Base-by-base conservation (phyloP, 1,139 yeast species). In the Candida sojae region DNA sequence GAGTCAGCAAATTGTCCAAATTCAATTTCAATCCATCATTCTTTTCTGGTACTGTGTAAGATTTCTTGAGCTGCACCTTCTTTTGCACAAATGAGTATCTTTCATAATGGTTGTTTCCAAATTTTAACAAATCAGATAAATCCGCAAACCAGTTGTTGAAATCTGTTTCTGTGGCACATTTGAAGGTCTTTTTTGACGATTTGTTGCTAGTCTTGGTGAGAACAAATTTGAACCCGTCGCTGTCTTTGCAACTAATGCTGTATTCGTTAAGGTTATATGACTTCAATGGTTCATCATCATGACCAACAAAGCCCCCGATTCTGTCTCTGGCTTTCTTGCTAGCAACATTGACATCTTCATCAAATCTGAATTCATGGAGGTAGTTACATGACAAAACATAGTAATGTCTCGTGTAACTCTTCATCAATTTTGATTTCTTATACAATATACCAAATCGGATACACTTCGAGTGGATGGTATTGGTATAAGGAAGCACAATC, bases 221-320 rank as follows among this genome's bases (percentile, higher is more conserved):
- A 26, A 68, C 63, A 48, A 75, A 75, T 52, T 75, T 75, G 53
- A 63, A 64, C 11, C 62, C 60, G 30, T 62, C 61, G 8, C 68
- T 73, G 53, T 70, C 71, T 49, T 74, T 73, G 13, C 66, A 55
- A 41, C 59, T 57, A 31, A 75, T 62, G 21, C 59, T 50, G 53
- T 66, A 71, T 44, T 74, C 75, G 51, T 75, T 75, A 52, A 75
- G 64, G 52, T 73, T 75, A 56, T 75, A 75, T 0, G 79, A 74
- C 51, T 72, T 73, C 11, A 62, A 55, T 1, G 80, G 80, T 1
- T 63, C 55, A 54, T 72, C 77, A 46, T 74, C 71, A 51, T 70
- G 73, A 25, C 71, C 75, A 41, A 75, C 70, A 44, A 71, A 69
- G 0, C 77, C 77, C 1, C 78, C 77, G 43, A 75, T 62, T 51